A percentile compares a stretch with the other conserved stretches of the same genome.
phyloP scores from a whole-genome alignment of 768 basidiomycete species.

The Lactarius akahatsu region DNA sequence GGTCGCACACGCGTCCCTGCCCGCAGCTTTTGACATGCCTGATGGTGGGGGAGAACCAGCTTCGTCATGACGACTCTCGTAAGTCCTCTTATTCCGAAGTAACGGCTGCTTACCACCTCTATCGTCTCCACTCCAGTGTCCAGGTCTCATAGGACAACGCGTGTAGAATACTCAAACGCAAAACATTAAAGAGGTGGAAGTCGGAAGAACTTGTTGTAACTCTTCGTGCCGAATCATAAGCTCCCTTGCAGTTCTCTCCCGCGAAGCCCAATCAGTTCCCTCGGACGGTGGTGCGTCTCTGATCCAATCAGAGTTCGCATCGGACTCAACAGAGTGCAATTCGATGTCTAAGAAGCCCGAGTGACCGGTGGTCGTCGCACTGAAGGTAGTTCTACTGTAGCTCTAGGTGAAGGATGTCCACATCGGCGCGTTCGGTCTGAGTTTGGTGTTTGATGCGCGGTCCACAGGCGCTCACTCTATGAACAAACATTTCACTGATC shows the following conservation, averaged over 20 bases:
- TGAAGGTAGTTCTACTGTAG: neutral
- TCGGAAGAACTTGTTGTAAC: neutral
- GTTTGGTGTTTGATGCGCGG: neutral
- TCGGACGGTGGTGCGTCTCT: neutral
- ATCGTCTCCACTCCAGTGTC: neutral
- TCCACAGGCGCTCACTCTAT: neutral
- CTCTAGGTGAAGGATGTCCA: neutral
- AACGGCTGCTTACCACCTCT: neutral
- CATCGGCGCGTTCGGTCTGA: neutral
- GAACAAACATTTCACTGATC: no score
- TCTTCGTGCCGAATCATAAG: neutral
- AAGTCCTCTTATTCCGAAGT: neutral
- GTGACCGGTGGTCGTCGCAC: neutral
- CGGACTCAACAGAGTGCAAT: neutral
- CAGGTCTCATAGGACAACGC: no score
- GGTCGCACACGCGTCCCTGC: conserved; percentile 55
- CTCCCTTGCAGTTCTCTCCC: neutral
- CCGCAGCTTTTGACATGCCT: neutral
- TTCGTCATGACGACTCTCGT: conserved; percentile 2
- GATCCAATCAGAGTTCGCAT: neutral
- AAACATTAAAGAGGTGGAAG: neutral
- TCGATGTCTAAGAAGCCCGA: neutral
- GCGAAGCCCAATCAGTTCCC: neutral
- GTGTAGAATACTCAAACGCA: no score
- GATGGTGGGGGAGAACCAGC: neutral